Conservation (phyloP, 306 rosid genomes). For the Lathyrus aphaca region DNA sequence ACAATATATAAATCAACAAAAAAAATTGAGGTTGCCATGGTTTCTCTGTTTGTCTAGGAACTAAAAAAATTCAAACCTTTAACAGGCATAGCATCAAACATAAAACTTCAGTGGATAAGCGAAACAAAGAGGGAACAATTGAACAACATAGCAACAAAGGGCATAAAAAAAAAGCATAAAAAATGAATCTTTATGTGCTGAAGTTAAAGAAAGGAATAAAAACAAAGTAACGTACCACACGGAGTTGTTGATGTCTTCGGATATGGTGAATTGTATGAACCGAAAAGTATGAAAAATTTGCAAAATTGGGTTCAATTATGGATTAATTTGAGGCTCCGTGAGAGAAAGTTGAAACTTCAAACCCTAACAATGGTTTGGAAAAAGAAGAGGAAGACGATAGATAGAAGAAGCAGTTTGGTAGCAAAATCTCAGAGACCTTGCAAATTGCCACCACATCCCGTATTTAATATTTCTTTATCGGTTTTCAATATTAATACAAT, state of each 20-base stretch:
- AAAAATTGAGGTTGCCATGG: too few relatives aligned
- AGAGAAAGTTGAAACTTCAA: slow-evolving; percentile 1
- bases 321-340: slow-evolving; percentile 5
- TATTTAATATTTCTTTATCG: background rate
- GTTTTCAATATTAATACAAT: too few relatives aligned
- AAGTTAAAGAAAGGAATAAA: background rate
- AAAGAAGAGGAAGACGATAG: slow-evolving; percentile 22
- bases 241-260: background rate
- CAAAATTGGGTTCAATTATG: slow-evolving; percentile 1
- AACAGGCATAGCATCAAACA: slow-evolving; percentile 1
- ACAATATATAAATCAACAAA: too few relatives aligned
- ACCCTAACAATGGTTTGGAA: slow-evolving; percentile 27
- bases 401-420: slow-evolving; percentile 12
- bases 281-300: background rate
- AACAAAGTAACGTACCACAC: background rate
- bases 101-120: background rate
- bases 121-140: background rate
- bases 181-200: background rate
- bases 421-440: slow-evolving; percentile 3
- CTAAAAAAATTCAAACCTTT: background rate
- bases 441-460: slow-evolving; percentile 23
- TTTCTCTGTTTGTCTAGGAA: too few relatives aligned
- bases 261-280: slow-evolving; percentile 5
- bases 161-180: background rate
- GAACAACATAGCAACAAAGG: slow-evolving; percentile 6